Evolutionary conservation across 202 grass and related monocot genomes (phyloP).

Genomic region (Schoenoplectus triqueter): DNA sequence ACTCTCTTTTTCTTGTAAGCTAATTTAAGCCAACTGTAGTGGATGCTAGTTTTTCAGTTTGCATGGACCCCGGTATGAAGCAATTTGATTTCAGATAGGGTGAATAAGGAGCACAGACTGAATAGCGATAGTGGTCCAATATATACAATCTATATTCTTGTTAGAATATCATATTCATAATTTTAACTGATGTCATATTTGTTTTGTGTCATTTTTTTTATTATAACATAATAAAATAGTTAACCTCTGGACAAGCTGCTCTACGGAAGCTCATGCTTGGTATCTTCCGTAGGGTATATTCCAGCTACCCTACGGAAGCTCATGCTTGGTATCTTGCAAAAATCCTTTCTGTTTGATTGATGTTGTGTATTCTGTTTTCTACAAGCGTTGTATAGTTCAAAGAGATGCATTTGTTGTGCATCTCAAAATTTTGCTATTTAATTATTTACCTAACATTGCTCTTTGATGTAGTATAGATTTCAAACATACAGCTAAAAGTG

Average conservation of each 20-base stretch:
- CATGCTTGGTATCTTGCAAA: background rate
- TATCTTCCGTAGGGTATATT: background rate
- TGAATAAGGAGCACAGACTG: constrained; percentile 8
- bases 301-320: background rate
- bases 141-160: constrained; percentile 7
- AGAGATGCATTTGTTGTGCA: background rate
- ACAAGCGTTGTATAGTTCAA: background rate
- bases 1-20: background rate
- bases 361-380: background rate
- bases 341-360: background rate
- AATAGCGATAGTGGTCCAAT: background rate
- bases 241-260: background rate
- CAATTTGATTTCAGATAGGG: background rate
- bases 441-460: background rate
- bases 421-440: background rate
- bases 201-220: background rate
- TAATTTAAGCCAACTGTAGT: background rate
- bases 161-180: background rate
- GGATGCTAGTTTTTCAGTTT: background rate
- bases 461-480: constrained; percentile 12
- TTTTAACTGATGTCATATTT: background rate
- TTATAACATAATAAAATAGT: background rate
- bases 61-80: background rate
- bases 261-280: background rate
- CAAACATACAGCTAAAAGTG: background rate